phyloP scores from a whole-genome alignment of 345 rosid species.

The Kernera saxatilis region DNA sequence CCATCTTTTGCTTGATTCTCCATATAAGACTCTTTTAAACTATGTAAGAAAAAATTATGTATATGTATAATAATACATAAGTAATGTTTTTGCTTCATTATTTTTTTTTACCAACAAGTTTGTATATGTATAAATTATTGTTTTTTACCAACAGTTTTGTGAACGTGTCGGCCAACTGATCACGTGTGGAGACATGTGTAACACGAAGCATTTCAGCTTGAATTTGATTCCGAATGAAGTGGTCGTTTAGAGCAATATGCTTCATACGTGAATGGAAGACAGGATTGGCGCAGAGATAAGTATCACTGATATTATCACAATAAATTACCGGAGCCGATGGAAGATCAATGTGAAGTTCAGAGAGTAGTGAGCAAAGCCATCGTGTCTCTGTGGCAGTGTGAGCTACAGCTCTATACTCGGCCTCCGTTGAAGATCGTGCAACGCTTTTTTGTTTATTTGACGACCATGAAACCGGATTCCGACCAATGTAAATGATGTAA shows the following conservation, averaged over 20 bases:
- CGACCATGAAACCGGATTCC: neutral
- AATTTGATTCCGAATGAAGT: neutral
- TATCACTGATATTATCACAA: neutral
- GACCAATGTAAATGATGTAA: neutral
- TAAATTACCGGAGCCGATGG: neutral
- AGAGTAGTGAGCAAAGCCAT: neutral
- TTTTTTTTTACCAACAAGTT: too few species aligned
- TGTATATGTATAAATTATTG: too few species aligned
- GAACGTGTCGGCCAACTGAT: neutral
- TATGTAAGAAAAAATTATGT: too few species aligned
- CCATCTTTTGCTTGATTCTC: too few species aligned
- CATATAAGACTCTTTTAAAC: too few species aligned
- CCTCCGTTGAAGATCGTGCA: neutral
- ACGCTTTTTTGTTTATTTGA: neutral
- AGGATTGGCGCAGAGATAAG: neutral
- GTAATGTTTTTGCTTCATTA: too few species aligned
- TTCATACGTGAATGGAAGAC: neutral
- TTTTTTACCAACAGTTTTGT: neutral
- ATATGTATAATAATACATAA: too few species aligned
- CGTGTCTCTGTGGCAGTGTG: neutral
- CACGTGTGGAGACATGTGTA: neutral
- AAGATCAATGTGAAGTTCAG: neutral
- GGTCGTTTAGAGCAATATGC: neutral
- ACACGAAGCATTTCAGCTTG: rapidly evolving
- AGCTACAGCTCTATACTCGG: neutral